These are phyloP conservation scores for Leishmania aethiopica DNA, from an alignment of 208 protist species.

Conservation along the genomic window DNA sequence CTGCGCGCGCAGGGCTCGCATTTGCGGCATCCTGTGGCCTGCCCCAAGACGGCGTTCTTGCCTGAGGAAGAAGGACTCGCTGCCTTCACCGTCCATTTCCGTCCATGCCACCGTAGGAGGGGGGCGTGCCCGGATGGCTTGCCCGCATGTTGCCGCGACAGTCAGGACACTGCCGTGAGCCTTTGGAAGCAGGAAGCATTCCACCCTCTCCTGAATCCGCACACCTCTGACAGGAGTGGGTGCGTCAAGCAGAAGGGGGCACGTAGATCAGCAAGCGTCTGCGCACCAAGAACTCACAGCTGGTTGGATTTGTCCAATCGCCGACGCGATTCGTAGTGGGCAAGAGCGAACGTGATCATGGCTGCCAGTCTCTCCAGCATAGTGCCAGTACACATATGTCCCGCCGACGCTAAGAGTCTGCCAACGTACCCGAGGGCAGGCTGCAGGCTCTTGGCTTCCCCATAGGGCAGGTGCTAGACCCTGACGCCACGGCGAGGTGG, in stretches of 20 bases:
- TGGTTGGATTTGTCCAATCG: neutral
- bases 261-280: neutral
- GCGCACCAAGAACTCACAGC: neutral
- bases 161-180: neutral
- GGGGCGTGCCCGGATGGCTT: neutral
- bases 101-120: neutral
- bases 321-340: neutral
- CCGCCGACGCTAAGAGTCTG: neutral
- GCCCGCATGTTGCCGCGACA: neutral
- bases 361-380: neutral
- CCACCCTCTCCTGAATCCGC: neutral
- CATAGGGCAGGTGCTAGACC: neutral
- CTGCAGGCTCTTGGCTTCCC: neutral
- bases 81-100: neutral
- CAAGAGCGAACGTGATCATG: neutral
- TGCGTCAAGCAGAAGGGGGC: neutral
- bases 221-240: neutral
- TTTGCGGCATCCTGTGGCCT: neutral
- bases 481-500: neutral
- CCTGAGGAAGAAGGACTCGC: too few species aligned
- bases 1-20: neutral
- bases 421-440: neutral
- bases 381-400: neutral
- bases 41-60: neutral
- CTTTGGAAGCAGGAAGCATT: too few species aligned